A percentile compares a stretch with the other conserved stretches of the same genome.
phyloP scores from a whole-genome alignment of 805 yeast species.

The Suhomyces faveliae region DNA sequence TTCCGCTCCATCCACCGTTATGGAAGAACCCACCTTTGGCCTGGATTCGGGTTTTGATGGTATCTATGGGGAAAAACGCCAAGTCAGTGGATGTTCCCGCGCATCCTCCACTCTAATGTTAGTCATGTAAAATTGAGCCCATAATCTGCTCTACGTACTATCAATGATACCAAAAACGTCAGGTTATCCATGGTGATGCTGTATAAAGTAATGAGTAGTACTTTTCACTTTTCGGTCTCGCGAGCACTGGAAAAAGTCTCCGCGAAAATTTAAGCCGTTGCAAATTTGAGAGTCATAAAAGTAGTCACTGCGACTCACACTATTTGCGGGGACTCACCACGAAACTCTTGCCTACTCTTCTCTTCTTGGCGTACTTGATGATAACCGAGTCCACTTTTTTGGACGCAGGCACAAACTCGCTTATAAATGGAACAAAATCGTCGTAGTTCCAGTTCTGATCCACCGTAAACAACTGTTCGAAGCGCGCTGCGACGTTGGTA shows the following conservation, averaged over 20 bases:
- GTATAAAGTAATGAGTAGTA: background rate
- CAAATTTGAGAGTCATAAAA: too few relatives aligned
- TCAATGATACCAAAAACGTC: conserved; percentile 29
- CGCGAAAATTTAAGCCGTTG: background rate
- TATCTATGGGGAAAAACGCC: conserved; percentile 94
- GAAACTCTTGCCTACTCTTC: conserved; percentile 30
- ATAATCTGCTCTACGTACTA: conserved; percentile 24
- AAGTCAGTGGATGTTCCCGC: conserved; percentile 97
- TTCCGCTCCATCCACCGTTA: conserved; percentile 92
- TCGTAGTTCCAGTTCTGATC: conserved; percentile 38
- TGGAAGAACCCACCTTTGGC: conserved; percentile 91
- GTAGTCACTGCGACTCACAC: background rate
- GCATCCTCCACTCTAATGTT: conserved; percentile 72
- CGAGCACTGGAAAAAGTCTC: background rate
- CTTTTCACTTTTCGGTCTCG: conserved; percentile 3
- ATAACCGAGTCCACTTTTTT: conserved; percentile 38
- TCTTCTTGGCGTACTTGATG: conserved; percentile 38
- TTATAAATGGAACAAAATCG: conserved; percentile 37
- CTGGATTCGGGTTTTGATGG: conserved; percentile 89
- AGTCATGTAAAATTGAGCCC: conserved; percentile 1
- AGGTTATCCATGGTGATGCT: conserved; percentile 29
- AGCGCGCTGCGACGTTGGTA: conserved; percentile 9
- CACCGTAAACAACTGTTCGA: conserved; percentile 25
- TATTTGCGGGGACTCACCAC: conserved; percentile 20
- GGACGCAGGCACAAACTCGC: conserved; percentile 29